Percentiles rank a stretch among this genome's conserved stretches.
Evolutionary conservation across 2,329 filamentous ascomycete species (phyloP).

Genomic region (Parafenestella ontariensis): DNA sequence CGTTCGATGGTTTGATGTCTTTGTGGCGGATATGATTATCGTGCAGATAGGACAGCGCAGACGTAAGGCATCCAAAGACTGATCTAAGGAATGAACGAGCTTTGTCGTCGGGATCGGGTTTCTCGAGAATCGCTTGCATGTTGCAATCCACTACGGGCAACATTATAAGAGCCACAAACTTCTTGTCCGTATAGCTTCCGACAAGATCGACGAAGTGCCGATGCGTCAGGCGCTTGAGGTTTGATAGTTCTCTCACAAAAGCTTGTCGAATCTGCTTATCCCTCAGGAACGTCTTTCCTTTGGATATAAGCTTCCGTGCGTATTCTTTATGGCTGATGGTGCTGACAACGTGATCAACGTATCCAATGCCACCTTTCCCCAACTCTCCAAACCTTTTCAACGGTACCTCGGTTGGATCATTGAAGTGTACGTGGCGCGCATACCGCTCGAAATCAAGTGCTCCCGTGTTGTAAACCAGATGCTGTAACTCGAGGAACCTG

Average conservation of each 20-base stretch:
- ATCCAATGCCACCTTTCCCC: constrained; percentile 26
- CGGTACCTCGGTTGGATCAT: constrained; percentile 7
- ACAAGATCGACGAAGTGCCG: constrained; percentile 27
- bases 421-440: constrained; percentile 17
- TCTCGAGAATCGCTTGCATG: constrained; percentile 22
- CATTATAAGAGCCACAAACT: constrained; percentile 41
- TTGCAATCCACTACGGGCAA: constrained; percentile 27
- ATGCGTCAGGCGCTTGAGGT: constrained; percentile 23
- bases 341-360: constrained; percentile 31
- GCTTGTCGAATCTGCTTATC: constrained; percentile 10
- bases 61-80: constrained; percentile 21
- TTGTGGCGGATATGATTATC: constrained; percentile 22
- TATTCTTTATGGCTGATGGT: constrained; percentile 26
- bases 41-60: constrained; percentile 19
- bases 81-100: constrained; percentile 17
- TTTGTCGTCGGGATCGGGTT: neutral
- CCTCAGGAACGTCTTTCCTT: constrained; percentile 14
- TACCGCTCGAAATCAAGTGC: constrained; percentile 15
- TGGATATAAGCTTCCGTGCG: constrained; percentile 29
- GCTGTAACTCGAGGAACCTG: constrained; percentile 19
- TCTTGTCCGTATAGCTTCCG: constrained; percentile 42
- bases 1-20: constrained; percentile 25
- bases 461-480: constrained; percentile 12
- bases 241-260: constrained; percentile 22
- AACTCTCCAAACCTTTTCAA: constrained; percentile 18